Base-by-base conservation (phyloP, 176 grass and related monocot genomes). In the Miscanthus lutarioriparius region DNA sequence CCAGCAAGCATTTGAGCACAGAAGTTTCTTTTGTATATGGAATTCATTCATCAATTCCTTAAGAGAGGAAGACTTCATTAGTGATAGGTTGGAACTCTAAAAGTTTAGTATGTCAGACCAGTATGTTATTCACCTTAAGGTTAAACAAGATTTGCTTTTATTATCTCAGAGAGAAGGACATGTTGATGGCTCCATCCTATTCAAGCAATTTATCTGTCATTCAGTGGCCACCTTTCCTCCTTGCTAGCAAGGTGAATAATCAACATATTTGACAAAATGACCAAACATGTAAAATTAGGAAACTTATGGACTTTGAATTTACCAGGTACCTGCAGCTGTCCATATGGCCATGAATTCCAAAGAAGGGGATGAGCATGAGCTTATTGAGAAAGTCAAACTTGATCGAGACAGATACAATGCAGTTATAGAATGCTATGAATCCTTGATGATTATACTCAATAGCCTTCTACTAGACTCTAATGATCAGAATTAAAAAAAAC, bases 261-360 rank as follows among this genome's bases (percentile, higher is more conserved):
- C 66, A 10, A 12, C 43, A 75, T 72, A 78, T 78, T 32, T 37
- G 15, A 85, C 26, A 41, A 75, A 59, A 82, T 58, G 41, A 43
- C 44, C 56, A 33, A 72, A 44, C 53, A 77, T 36, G 17, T 37
- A 66, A 82, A 70, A 45, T 5, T 26, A 51, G 13, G 73, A 62
- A 72, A 19, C 59, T 81, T 72, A 82, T 77, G 58, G 23, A 13
- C 74, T 72, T 76, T 54, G 37, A 43, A 86, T 82, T 36, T 91
- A 83, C 33, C 58, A 94, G 92, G 88, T 94, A 76, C 92, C 89
- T 2, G 74, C 90, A 71, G 92, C 92, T 75, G 78, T 94, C 70
- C 84, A 94, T 86, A 94, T 94, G 89, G 84, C 92, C 53, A 87
- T 91, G 83, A 91, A 78, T 83, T 89, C 80, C 82, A 94, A 91